A percentile compares a stretch with the other conserved stretches of the same genome.
phyloP scores from a whole-genome alignment of 2,329 filamentous ascomycete genomes.

The Cytospora mali region DNA sequence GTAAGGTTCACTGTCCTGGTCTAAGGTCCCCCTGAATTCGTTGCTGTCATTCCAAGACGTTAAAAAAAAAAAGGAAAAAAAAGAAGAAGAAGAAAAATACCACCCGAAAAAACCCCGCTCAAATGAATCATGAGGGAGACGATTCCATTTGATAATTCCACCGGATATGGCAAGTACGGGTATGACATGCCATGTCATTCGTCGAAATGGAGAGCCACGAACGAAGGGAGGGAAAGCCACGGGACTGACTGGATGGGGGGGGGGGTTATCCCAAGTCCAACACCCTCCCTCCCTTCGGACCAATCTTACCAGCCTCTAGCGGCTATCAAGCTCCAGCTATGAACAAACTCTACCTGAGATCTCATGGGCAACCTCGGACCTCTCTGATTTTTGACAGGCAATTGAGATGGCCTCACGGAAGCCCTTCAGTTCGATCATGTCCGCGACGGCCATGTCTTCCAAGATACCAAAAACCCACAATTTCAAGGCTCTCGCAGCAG shows the following conservation, averaged over 20 bases:
- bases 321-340: neutral
- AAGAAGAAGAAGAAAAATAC: too few relatives aligned
- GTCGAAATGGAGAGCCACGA: neutral
- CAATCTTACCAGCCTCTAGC: neutral
- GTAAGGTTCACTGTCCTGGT: neutral
- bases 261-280: neutral
- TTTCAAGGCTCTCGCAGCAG: slow-evolving; percentile 8
- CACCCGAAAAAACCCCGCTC: neutral
- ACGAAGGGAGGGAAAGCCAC: neutral
- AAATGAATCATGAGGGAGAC: neutral
- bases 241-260: neutral
- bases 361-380: neutral
- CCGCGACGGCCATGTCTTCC: slow-evolving; percentile 14
- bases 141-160: neutral
- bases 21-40: neutral
- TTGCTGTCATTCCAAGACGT: neutral
- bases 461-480: slow-evolving; percentile 16
- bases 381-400: neutral
- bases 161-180: neutral
- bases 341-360: neutral
- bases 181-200: neutral
- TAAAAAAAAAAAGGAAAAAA: neutral
- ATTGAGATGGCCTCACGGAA: neutral
- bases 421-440: neutral
- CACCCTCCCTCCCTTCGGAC: neutral